These are phyloP conservation scores for Lactarius pseudohatsudake DNA, from an alignment of 768 basidiomycete genomes.

Conservation along the genomic window DNA sequence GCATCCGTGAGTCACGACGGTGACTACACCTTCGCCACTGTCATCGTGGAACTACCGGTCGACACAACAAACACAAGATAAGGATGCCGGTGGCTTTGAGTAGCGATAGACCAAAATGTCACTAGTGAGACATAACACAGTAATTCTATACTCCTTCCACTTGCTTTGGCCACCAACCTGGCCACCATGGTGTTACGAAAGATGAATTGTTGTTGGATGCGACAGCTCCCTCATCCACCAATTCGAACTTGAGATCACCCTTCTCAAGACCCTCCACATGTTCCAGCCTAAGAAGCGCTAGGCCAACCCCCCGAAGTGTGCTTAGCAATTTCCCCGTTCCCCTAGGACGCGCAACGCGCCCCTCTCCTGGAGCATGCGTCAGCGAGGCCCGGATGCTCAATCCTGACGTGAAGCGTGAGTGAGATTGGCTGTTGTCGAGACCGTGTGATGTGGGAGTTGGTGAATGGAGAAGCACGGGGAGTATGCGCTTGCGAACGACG, in stretches of 20 bases:
- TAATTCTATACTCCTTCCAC: constrained; percentile 3
- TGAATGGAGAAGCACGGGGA: constrained; percentile 68
- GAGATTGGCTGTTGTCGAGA: constrained; percentile 1
- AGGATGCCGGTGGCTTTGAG: background rate
- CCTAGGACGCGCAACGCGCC: constrained; percentile 56
- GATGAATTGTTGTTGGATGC: constrained; percentile 37
- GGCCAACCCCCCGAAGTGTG: constrained; percentile 56
- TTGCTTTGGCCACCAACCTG: constrained; percentile 56
- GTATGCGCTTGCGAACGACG: constrained; percentile 81
- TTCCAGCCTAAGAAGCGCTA: constrained; percentile 80
- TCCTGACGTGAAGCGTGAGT: constrained; percentile 19
- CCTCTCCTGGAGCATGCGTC: constrained; percentile 31
- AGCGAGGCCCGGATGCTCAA: constrained; percentile 36
- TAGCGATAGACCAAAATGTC: background rate
- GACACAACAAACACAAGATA: constrained; percentile 1
- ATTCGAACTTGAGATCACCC: constrained; percentile 47
- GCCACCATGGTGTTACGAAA: constrained; percentile 48
- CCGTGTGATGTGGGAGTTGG: background rate
- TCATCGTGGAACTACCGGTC: constrained; percentile 50
- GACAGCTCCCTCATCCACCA: constrained; percentile 29
- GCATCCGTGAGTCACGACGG: constrained; percentile 82
- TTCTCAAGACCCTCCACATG: constrained; percentile 56
- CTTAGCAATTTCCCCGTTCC: constrained; percentile 76
- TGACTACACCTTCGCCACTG: constrained; percentile 69
- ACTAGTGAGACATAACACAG: background rate